Percentiles rank a stretch among this genome's conserved stretches.
These are phyloP conservation scores for Vitis rotundifolia DNA, from an alignment of 164 flowering plant genomes.

Conservation along the genomic window DNA sequence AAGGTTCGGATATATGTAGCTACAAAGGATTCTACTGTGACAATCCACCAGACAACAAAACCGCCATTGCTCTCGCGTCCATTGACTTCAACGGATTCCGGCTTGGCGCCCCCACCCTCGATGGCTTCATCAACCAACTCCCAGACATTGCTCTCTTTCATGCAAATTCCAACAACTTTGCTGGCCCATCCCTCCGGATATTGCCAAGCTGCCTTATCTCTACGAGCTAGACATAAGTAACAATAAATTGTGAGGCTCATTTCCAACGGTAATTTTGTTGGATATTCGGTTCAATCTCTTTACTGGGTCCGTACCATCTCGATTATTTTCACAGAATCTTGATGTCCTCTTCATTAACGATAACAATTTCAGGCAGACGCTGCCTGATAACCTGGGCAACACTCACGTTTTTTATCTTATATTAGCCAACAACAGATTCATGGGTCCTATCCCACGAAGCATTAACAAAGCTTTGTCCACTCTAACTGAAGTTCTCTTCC, in stretches of 20 bases:
- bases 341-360: constrained; percentile 60
- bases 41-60: constrained; percentile 40
- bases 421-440: constrained; percentile 67
- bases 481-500: constrained; percentile 42
- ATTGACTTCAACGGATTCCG: constrained; percentile 53
- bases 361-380: constrained; percentile 41
- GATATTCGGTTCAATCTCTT: constrained; percentile 61
- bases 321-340: constrained; percentile 39
- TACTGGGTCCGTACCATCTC: constrained; percentile 50
- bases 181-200: constrained; percentile 36
- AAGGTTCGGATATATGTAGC: constrained; percentile 48
- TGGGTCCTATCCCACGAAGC: constrained; percentile 46
- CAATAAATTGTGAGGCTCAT: constrained; percentile 53
- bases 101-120: constrained; percentile 40
- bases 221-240: constrained; percentile 71
- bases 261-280: constrained; percentile 44
- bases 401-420: constrained; percentile 37
- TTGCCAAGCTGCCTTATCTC: constrained; percentile 43
- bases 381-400: constrained; percentile 33
- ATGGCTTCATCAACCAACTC: constrained; percentile 46
- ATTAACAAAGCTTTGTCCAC: constrained; percentile 27
- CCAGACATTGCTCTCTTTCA: constrained; percentile 66
- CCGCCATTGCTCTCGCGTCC: constrained; percentile 42
- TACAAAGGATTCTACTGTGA: constrained; percentile 60
- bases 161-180: constrained; percentile 59